Evolutionary conservation across 129 eudicot species (phyloP), one percentile per base, ranked within the genome.

Genomic region (Glebionis coronaria): DNA sequence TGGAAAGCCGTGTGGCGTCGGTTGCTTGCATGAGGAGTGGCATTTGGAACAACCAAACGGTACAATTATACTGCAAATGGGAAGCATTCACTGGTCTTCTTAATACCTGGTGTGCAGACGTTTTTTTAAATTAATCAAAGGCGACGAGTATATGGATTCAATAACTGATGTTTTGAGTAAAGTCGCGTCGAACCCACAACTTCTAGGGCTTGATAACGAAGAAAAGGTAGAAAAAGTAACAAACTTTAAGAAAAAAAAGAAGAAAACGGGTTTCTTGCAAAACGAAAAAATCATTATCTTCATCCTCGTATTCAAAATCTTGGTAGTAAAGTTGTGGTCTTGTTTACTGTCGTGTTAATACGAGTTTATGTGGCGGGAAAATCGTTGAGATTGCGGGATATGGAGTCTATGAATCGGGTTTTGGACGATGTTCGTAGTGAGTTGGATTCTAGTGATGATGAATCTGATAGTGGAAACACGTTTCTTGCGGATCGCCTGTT

Each of bases 81-180:
- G n/a, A n/a, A n/a, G n/a, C n/a, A n/a, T n/a, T n/a, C n/a, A n/a
- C n/a, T n/a, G n/a, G n/a, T n/a, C n/a, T n/a, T n/a, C n/a, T n/a
- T n/a, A n/a, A n/a, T n/a, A n/a, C n/a, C n/a, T n/a, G n/a, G n/a
- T n/a, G n/a, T n/a, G n/a, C n/a, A n/a, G n/a, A n/a, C n/a, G n/a
- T n/a, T n/a, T n/a, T n/a, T n/a, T 87, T 73, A 79, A 68, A 56
- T 58, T 85, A 54, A 69, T 73, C 40, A 81, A 74, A 69, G 93
- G 96, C 35, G 79, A 76, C 16, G 82, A 81, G 49, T 88, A 80
- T 81, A 81, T 83, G 27, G 93, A 85, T 76, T 85, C 96, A 4
- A 73, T 84, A 4, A 71, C 85, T 0, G 93, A 88, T 71, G 83
- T 88, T 47, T 57, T 89, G 69, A 75, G 54, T 68, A 85, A 79